A percentile compares a stretch with the other conserved stretches of the same genome.
phyloP scores from a whole-genome alignment of 306 rosid species.

The Prunus mume region DNA sequence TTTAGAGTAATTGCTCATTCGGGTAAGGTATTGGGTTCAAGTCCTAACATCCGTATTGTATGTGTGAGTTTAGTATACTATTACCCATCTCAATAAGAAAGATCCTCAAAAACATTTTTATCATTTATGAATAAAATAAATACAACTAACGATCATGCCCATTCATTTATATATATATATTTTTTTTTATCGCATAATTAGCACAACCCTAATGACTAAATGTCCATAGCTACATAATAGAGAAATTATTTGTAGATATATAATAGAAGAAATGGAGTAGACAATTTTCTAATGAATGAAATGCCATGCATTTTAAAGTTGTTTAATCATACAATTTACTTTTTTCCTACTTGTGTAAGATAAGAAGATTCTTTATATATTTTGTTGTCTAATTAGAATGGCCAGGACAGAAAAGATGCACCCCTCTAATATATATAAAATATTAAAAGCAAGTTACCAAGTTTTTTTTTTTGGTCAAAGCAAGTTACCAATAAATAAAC shows the following conservation, averaged over 20 bases:
- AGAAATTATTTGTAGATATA: neutral
- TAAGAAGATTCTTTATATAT: constrained; percentile 12
- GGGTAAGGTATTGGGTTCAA: fast-evolving
- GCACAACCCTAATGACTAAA: neutral
- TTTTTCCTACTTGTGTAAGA: neutral
- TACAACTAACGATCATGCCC: neutral
- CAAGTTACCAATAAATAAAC: neutral
- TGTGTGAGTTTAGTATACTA: neutral
- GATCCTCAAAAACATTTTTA: neutral
- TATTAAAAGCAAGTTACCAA: neutral
- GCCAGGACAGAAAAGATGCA: constrained; percentile 9
- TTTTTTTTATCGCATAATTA: neutral
- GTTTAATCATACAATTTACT: neutral
- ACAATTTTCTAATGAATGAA: constrained; percentile 6
- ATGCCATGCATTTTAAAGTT: neutral
- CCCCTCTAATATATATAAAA: neutral
- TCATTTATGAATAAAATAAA: neutral
- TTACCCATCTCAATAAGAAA: neutral
- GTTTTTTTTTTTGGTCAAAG: too few relatives aligned
- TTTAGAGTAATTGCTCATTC: too few relatives aligned
- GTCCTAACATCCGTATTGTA: neutral
- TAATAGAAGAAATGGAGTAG: neutral
- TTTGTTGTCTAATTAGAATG: neutral
- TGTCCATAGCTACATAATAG: constrained; percentile 1
- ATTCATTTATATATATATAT: neutral